phyloP scores from a whole-genome alignment of 495 filamentous ascomycete genomes.

The Chaetomidium leptoderma region DNA sequence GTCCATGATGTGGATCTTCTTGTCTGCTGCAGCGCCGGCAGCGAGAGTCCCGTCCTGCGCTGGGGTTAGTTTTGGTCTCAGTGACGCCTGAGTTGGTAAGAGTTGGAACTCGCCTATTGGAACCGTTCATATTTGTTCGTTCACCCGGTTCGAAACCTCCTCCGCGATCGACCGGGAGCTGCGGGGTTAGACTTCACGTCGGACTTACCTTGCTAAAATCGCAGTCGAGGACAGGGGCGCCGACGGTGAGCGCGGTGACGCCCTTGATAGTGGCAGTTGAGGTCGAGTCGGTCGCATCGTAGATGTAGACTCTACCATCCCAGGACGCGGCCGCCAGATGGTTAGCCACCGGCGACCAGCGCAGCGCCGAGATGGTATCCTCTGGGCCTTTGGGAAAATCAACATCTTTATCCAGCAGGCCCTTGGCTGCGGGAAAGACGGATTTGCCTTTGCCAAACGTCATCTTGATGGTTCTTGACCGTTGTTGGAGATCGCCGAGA shows the following conservation, averaged over 20 bases:
- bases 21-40: constrained; percentile 70
- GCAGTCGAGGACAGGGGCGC: constrained; percentile 70
- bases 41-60: constrained; percentile 57
- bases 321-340: constrained; percentile 82
- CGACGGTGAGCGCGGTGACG: constrained; percentile 72
- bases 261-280: constrained; percentile 54
- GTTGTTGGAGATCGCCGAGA: neutral
- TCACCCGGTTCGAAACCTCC: neutral
- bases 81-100: neutral
- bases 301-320: constrained; percentile 93
- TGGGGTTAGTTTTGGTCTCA: neutral
- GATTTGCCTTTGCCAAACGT: neutral
- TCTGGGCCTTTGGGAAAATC: constrained; percentile 65
- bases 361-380: constrained; percentile 79
- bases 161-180: constrained; percentile 17
- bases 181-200: constrained; percentile 17
- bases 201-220: constrained; percentile 76
- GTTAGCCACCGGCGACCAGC: constrained; percentile 73
- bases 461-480: constrained; percentile 12
- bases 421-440: constrained; percentile 48
- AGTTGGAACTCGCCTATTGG: constrained; percentile 21
- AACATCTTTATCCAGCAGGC: constrained; percentile 78
- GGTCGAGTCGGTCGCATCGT: constrained; percentile 70
- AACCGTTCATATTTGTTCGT: constrained; percentile 24
- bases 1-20: constrained; percentile 72